These are phyloP conservation scores for Pilobolus umbonatus DNA, from an alignment of 192 early-diverging fungal genomes.

Conservation along the genomic window DNA sequence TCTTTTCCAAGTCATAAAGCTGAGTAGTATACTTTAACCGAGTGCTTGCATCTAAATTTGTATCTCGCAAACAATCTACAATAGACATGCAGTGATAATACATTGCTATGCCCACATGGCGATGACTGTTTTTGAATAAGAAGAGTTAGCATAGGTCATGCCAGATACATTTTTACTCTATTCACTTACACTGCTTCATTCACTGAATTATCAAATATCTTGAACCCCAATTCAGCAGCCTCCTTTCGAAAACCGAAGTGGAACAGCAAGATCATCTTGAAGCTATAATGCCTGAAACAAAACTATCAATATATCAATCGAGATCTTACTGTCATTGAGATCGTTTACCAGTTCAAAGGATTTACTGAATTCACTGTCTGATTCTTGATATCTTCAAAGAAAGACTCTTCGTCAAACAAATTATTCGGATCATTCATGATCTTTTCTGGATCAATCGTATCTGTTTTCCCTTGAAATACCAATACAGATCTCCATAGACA, in stretches of 20 bases:
- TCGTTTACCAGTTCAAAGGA: conserved; percentile 9
- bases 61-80: conserved; percentile 15
- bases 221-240: conserved; percentile 21
- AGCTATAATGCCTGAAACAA: conserved; percentile 14
- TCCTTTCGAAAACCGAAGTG: conserved; percentile 17
- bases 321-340: not conserved
- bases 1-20: not conserved
- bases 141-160: not conserved
- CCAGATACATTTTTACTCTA: not conserved
- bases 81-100: conserved; percentile 22
- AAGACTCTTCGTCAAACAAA: conserved; percentile 10
- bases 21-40: conserved; percentile 13
- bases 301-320: not conserved
- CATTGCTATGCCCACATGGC: conserved; percentile 24
- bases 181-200: conserved; percentile 20
- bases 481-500: conserved; percentile 11
- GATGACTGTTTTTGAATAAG: conserved; percentile 11
- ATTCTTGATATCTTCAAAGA: conserved; percentile 13
- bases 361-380: conserved; percentile 17
- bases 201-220: conserved; percentile 14
- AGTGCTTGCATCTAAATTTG: not conserved
- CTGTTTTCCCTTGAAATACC: conserved; percentile 22
- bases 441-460: not conserved
- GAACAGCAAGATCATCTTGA: conserved; percentile 22
- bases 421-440: conserved; percentile 8